A percentile compares a stretch with the other conserved stretches of the same genome.
phyloP scores from a whole-genome alignment of 345 rosid genomes.

The Boechera retrofracta region DNA sequence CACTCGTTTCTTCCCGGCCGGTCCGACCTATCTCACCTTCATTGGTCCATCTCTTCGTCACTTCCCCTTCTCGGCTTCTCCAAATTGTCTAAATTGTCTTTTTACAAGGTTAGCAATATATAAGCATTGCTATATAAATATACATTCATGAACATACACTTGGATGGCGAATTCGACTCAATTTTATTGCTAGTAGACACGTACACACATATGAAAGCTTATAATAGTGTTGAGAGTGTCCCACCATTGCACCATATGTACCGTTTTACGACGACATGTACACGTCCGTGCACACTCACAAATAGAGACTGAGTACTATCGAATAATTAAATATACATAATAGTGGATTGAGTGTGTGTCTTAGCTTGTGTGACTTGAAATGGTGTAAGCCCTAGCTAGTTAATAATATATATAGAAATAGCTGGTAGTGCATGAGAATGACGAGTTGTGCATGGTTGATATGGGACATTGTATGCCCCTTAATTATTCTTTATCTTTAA shows the following conservation, averaged over 20 bases:
- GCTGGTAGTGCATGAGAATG: slow-evolving; percentile 45
- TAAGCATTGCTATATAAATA: not conserved
- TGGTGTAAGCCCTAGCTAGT: slow-evolving; percentile 35
- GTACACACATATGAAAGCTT: not conserved
- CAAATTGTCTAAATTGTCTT: not conserved
- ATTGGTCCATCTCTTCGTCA: not conserved
- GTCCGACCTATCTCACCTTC: slow-evolving; percentile 23
- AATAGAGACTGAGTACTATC: slow-evolving; percentile 20
- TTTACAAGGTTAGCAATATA: not conserved
- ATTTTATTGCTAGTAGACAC: slow-evolving; percentile 1
- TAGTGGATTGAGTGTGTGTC: slow-evolving; percentile 13
- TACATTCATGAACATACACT: not conserved
- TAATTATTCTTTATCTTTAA: slow-evolving; percentile 21
- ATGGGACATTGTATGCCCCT: slow-evolving; percentile 44
- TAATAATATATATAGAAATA: slow-evolving; percentile 29
- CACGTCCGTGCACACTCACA: slow-evolving; percentile 40
- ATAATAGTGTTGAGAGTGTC: slow-evolving; percentile 28
- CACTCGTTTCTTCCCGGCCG: slow-evolving; percentile 31
- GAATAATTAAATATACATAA: slow-evolving; percentile 28
- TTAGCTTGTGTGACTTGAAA: slow-evolving; percentile 38
- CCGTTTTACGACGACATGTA: slow-evolving; percentile 38
- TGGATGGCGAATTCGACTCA: not conserved
- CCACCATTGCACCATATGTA: slow-evolving; percentile 35
- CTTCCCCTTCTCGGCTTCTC: not conserved
- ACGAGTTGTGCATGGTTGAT: slow-evolving; percentile 47